Percentiles rank a stretch among this genome's conserved stretches.
Evolutionary conservation across 179 eudicot species (phyloP).

Genomic region (Camellia oleifera): DNA sequence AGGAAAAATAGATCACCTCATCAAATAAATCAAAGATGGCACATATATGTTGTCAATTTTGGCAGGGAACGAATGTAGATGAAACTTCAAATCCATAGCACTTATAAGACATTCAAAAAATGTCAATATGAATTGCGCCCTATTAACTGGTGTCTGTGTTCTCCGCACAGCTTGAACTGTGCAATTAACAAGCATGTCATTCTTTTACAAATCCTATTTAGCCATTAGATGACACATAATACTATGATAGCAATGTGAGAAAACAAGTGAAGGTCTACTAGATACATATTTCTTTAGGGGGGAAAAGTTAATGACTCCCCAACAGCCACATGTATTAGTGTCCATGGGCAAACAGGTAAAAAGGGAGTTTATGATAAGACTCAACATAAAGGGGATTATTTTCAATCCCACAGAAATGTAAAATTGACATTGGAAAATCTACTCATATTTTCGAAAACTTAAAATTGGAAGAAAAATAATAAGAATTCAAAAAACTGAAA

Average conservation of each 20-base stretch:
- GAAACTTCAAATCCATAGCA: no score
- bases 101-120: background rate
- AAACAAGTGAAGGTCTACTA: no score
- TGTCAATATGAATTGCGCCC: background rate
- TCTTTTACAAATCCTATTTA: background rate
- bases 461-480: background rate
- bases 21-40: no score
- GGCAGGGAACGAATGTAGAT: no score
- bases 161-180: no score
- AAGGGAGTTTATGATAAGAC: slow-evolving; percentile 2
- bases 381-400: background rate
- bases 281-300: background rate
- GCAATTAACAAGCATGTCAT: background rate
- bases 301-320: background rate
- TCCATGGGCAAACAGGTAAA: no score
- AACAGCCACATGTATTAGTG: background rate
- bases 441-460: background rate
- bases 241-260: background rate
- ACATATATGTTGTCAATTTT: no score
- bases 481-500: background rate
- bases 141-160: background rate
- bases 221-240: background rate
- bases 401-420: background rate
- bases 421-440: background rate
- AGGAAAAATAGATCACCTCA: background rate